Evolutionary conservation across 2,329 filamentous ascomycete genomes (phyloP), one percentile per base, ranked within the genome.

Genomic region (Cordyceps cicadae): DNA sequence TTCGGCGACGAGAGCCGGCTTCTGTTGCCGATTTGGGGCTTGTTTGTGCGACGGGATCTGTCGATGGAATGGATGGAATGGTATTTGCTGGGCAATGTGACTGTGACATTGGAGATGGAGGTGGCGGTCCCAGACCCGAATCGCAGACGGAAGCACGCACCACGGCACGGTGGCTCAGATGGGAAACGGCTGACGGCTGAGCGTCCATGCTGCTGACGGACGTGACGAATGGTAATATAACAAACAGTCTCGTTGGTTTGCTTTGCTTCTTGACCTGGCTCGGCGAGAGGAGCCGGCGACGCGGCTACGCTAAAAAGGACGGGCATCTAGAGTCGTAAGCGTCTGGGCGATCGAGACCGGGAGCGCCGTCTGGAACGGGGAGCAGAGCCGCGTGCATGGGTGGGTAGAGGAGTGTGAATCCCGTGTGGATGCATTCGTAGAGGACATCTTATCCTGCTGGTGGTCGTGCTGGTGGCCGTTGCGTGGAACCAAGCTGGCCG

Each of bases 11-110:
- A 43, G 34, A 58, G 46, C 46, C 32, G 55, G 46, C n/a, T 17
- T 43, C 19, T 58, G 46, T 58, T 58, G 21, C 45, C 55, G 21
- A 58, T 50, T 58, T 14, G 55, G 46, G 55, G 17, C 34, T 21
- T 21, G 7, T 39, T 50, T n/a, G 45, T 29, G 52, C 41, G 55
- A 32, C 55, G 55, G 34, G 55, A 58, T 51, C 55, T 58, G 34
- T 50, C 34, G 46, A 58, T 58, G 34, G 24, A 37, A 9, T 37
- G 41, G 46, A 58, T 58, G 34, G 24, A 37, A 9, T 37, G 41
- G 19, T 17, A 17, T 43, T 58, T 50, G 21, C 12, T 39, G 45
- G n/a, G 17, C 45, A 21, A 41, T 34, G 46, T 43, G 6, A 49
- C 54, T 34, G 46, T 43, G 6, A 49, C 54, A 56, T 37, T 14